phyloP scores from a whole-genome alignment of 2,329 filamentous ascomycete genomes.

The Penicillium sp. region DNA sequence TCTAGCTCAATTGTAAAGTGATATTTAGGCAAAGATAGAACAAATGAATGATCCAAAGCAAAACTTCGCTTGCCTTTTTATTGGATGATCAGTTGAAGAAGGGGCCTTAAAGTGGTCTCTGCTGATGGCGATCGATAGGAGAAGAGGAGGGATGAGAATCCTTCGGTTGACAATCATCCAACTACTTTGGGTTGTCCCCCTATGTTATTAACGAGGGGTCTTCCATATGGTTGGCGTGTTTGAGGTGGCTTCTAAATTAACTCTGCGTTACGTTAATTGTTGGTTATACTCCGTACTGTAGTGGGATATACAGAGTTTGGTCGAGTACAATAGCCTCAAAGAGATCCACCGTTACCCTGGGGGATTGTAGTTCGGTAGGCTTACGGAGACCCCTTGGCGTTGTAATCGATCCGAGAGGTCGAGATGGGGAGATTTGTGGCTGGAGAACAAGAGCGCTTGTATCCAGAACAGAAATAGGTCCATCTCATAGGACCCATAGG shows the following conservation, averaged over 20 bases:
- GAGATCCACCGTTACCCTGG: conserved; percentile 6
- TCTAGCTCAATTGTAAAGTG: not conserved
- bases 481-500: not conserved
- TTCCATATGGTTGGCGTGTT: not conserved
- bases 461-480: not conserved
- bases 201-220: not conserved
- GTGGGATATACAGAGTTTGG: conserved; percentile 3
- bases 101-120: not conserved
- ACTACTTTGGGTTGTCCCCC: no score
- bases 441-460: not conserved
- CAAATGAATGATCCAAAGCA: not conserved
- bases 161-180: not conserved
- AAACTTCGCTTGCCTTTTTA: not conserved
- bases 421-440: not conserved
- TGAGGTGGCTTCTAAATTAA: conserved; percentile 8
- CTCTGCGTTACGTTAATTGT: conserved; percentile 9
- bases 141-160: not conserved
- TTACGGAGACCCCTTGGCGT: not conserved
- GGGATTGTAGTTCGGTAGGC: conserved; percentile 1
- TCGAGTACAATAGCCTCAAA: not conserved
- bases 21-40: not conserved
- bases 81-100: not conserved
- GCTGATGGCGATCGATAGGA: not conserved
- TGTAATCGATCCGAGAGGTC: not conserved
- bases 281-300: no score